These are phyloP conservation scores for Blepharisma japonicum DNA, from an alignment of 73 alveolate genomes.

Conservation along the genomic window DNA sequence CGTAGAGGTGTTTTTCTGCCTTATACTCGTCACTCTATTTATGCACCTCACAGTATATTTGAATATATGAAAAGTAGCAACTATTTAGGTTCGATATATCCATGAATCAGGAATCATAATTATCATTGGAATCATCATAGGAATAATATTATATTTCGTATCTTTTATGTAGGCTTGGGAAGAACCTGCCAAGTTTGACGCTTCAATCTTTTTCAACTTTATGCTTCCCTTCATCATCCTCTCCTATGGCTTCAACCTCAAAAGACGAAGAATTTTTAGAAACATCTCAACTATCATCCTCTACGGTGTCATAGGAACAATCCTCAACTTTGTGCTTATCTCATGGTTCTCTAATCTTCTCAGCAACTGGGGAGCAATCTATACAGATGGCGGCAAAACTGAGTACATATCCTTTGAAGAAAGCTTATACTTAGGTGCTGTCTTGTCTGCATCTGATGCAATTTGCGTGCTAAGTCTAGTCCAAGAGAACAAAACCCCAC, in stretches of 20 bases:
- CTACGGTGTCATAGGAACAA: constrained; percentile 94
- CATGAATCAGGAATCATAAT: constrained; percentile 13
- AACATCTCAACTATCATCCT: constrained; percentile 84
- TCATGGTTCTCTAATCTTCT: constrained; percentile 66
- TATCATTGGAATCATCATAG: not conserved
- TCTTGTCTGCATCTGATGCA: constrained; percentile 88
- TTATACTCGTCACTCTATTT: no score
- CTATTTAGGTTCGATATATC: not conserved
- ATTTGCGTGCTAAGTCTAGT: constrained; percentile 90
- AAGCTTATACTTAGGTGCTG: constrained; percentile 42
- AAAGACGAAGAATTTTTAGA: constrained; percentile 67
- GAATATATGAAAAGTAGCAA: no score
- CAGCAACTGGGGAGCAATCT: constrained; percentile 39
- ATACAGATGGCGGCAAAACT: not conserved
- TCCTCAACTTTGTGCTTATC: constrained; percentile 78
- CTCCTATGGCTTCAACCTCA: constrained; percentile 60
- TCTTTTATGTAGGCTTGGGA: not conserved
- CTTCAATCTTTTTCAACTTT: constrained; percentile 67
- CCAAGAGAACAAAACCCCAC: constrained; percentile 79
- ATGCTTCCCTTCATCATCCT: constrained; percentile 77
- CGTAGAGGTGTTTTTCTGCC: no score
- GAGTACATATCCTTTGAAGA: not conserved
- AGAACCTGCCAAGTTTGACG: constrained; percentile 5
- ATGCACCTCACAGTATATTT: no score
- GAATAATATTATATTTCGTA: not conserved